A percentile compares a stretch with the other conserved stretches of the same genome.
Conservation (phyloP, 1,284 basidiomycete species). For the Pseudozyma tsukubaensis region DNA sequence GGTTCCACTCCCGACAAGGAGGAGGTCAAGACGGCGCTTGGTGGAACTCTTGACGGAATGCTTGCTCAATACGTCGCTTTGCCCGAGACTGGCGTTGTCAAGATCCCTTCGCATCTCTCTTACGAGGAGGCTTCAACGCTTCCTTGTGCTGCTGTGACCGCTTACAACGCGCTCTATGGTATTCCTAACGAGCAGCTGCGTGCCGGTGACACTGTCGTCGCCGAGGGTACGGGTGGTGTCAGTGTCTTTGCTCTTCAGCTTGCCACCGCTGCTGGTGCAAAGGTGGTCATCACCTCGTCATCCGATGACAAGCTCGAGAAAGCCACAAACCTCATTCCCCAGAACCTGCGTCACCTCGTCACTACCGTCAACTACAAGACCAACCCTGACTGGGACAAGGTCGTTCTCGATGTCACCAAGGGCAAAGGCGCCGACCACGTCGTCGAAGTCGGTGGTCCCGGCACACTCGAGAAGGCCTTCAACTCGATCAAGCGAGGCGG, state of each 20-base stretch:
- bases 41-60: constrained; percentile 74
- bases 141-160: constrained; percentile 73
- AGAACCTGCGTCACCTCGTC: constrained; percentile 51
- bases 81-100: constrained; percentile 34
- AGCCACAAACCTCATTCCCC: constrained; percentile 55
- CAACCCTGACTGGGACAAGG: constrained; percentile 74
- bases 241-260: constrained; percentile 74
- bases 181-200: constrained; percentile 70
- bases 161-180: constrained; percentile 73
- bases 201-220: constrained; percentile 72
- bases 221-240: constrained; percentile 75
- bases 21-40: constrained; percentile 70
- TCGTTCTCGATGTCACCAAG: constrained; percentile 73
- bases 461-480: constrained; percentile 72
- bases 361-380: constrained; percentile 73
- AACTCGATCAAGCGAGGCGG: constrained; percentile 71
- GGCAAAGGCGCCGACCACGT: constrained; percentile 74
- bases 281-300: constrained; percentile 75
- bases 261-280: constrained; percentile 74
- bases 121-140: constrained; percentile 74
- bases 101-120: constrained; percentile 71
- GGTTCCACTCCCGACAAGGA: constrained; percentile 64
- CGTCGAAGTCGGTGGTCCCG: constrained; percentile 74
- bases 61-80: constrained; percentile 73
- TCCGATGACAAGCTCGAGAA: constrained; percentile 74